Base-by-base conservation (phyloP, 1,284 basidiomycete genomes). In the Amylostereum chailletii region DNA sequence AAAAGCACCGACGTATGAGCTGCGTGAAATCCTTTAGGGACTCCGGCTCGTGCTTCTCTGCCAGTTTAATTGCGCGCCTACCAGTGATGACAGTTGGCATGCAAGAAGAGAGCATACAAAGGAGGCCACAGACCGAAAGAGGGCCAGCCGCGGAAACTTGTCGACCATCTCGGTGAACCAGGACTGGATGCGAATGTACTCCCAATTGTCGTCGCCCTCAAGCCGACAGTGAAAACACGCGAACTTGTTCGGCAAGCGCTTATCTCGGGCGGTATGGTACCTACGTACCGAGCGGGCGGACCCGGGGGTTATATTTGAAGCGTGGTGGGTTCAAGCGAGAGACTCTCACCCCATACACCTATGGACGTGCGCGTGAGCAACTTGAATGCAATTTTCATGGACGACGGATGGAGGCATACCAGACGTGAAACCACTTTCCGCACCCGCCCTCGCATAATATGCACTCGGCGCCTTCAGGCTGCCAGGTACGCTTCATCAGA, bases 271-370 rank as follows among this genome's bases (percentile, higher is more conserved):
- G 4, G 77, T 75, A 58, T 88, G 83, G 61, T 77, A 90, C 29
- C 84, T 86, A 53, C 32, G 38, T 32, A 39, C 54, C 27, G 49
- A 47, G 36, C 41, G 11, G 19, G 19, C 19, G 19, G 19, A 19
- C 19, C 19, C 19, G 19, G 19, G 19, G 19, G 19, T 19, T 19
- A 47, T 42, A 36, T 31, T 46, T 3, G 3, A 30, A 37, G 10
- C 36, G 45, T 36, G 6, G 19, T 33, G 47, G 48, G 48, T 32
- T 32, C 27, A 49, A 34, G 45, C 40, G 46, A 37, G 27, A 29
- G 38, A 4, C 42, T 52, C 63, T 48, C 62, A 84, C 81, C 87
- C 86, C 78, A 86, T 86, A 61, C 87, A 90, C 86, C 86, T 89
- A 51, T 4, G 40, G 48, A 41, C 29, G 11, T 29, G 34, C 29